These are phyloP conservation scores for Berkeleyomyces basicola DNA, from an alignment of 2,329 filamentous ascomycete species.

Conservation along the genomic window DNA sequence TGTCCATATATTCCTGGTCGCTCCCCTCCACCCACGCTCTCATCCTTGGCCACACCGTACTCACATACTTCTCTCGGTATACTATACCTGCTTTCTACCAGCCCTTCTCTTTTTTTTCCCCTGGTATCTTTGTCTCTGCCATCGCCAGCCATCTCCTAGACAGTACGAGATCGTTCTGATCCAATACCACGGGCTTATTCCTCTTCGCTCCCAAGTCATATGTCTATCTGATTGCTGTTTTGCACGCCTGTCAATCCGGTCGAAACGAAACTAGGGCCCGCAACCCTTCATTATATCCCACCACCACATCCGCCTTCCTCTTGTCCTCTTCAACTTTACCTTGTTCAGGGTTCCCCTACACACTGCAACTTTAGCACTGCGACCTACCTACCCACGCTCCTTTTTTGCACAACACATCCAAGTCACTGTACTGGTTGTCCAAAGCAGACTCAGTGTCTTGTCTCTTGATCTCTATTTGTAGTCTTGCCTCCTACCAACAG, in stretches of 20 bases:
- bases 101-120: not conserved
- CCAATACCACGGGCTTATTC: not conserved
- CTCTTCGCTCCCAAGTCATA: not conserved
- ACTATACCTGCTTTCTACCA: not conserved
- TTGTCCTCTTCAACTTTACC: not conserved
- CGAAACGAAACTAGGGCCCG: not conserved
- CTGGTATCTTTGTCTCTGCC: not conserved
- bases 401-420: not conserved
- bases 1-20: not conserved
- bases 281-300: not conserved
- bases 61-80: not conserved
- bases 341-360: not conserved
- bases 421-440: not conserved
- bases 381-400: not conserved
- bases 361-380: not conserved
- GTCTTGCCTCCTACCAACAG: not conserved
- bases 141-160: not conserved
- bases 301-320: not conserved
- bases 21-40: not conserved
- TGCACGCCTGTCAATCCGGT: not conserved
- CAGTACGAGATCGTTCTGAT: not conserved
- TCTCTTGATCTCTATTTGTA: not conserved
- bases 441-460: not conserved
- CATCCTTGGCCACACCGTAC: not conserved
- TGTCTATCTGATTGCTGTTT: not conserved